Conservation (phyloP, 2,329 filamentous ascomycete species). For the Chaetomiaceae sp. region DNA sequence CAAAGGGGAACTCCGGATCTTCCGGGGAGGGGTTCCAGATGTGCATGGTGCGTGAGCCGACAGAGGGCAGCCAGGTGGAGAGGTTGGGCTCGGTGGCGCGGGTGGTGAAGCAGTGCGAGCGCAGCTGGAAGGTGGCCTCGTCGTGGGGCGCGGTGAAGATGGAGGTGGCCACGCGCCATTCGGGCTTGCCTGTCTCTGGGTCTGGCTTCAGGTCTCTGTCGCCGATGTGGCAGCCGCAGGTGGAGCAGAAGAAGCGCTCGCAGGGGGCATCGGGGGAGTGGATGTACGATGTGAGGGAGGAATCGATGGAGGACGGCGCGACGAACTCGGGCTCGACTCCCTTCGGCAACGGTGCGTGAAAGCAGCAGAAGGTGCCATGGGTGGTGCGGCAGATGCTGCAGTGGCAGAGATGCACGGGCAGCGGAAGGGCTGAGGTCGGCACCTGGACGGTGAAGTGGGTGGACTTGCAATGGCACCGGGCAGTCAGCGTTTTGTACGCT, state of each 20-base stretch:
- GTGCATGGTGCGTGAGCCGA: slow-evolving; percentile 28
- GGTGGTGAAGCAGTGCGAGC: slow-evolving; percentile 32
- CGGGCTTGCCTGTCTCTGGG: slow-evolving; percentile 19
- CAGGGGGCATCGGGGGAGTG: slow-evolving; percentile 23
- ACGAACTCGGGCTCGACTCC: slow-evolving; percentile 35
- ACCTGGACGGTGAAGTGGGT: slow-evolving; percentile 39
- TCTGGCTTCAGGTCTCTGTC: slow-evolving; percentile 26
- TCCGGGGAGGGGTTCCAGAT: slow-evolving; percentile 33
- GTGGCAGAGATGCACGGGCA: slow-evolving; percentile 39
- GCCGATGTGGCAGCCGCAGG: slow-evolving; percentile 41
- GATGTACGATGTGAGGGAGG: slow-evolving; percentile 34
- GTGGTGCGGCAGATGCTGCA: slow-evolving; percentile 41
- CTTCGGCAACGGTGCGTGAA: slow-evolving; percentile 35
- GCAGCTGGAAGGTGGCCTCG: slow-evolving; percentile 31
- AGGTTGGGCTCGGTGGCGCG: slow-evolving; percentile 34
- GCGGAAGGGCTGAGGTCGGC: slow-evolving; percentile 33
- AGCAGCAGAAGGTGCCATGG: slow-evolving; percentile 37
- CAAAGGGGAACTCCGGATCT: slow-evolving; percentile 24
- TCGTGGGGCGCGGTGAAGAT: slow-evolving; percentile 35
- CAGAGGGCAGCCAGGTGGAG: slow-evolving; percentile 30
- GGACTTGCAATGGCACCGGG: slow-evolving; percentile 41
- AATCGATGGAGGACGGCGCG: slow-evolving; percentile 31
- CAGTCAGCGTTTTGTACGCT: slow-evolving; percentile 33
- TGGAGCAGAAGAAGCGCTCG: slow-evolving; percentile 40
- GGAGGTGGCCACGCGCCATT: slow-evolving; percentile 36